Percentiles rank a stretch among this genome's conserved stretches.
Conservation (phyloP, 2,329 filamentous ascomycete genomes). For the Aspergillus clavatus region DNA sequence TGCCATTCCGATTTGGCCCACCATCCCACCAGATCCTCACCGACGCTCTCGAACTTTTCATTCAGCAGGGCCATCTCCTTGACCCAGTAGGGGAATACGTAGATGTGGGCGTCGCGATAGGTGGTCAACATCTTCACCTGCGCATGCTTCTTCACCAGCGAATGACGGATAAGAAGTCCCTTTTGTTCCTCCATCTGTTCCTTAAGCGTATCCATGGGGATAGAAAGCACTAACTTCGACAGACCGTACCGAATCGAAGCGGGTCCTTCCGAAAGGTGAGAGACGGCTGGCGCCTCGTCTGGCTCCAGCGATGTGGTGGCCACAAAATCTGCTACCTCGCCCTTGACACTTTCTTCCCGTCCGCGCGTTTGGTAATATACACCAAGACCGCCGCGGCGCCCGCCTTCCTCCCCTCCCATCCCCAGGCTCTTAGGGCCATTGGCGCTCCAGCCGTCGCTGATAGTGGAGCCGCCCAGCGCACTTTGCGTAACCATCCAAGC, state of each 20-base stretch:
- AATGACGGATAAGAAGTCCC: slow-evolving; percentile 63
- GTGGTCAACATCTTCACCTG: slow-evolving; percentile 75
- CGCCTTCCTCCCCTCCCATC: slow-evolving; percentile 52
- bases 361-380: slow-evolving; percentile 88
- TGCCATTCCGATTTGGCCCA: slow-evolving; percentile 97
- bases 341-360: slow-evolving; percentile 68
- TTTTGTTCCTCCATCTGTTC: slow-evolving; percentile 74
- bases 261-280: slow-evolving; percentile 47
- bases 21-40: slow-evolving; percentile 88
- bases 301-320: slow-evolving; percentile 65
- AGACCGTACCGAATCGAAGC: slow-evolving; percentile 64
- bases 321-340: slow-evolving; percentile 89
- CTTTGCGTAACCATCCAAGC: slow-evolving; percentile 86
- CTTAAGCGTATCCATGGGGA: slow-evolving; percentile 83
- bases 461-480: slow-evolving; percentile 59
- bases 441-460: slow-evolving; percentile 37
- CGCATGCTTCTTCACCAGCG: slow-evolving; percentile 68
- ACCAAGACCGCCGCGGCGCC: slow-evolving; percentile 71
- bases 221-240: slow-evolving; percentile 76
- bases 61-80: slow-evolving; percentile 77
- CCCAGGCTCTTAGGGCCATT: slow-evolving; percentile 44
- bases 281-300: slow-evolving; percentile 47
- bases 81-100: slow-evolving; percentile 89
- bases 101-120: slow-evolving; percentile 87
- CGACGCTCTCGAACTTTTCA: slow-evolving; percentile 77